Evolutionary conservation across 2,329 filamentous ascomycete genomes (phyloP).

Genomic region (Fusarium multiceps): DNA sequence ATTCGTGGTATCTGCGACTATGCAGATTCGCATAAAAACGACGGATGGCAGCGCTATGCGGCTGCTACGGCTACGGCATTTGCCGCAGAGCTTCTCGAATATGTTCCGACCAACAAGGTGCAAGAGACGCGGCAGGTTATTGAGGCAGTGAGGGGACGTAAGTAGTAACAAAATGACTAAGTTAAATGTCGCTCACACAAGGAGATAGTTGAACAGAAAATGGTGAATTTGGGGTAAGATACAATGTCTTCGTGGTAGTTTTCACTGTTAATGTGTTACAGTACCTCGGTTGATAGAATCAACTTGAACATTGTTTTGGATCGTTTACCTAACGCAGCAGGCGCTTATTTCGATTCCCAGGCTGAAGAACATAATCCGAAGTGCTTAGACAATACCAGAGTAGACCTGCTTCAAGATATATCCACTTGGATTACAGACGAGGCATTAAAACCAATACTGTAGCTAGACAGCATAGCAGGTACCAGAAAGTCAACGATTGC

Average conservation of each 20-base stretch:
- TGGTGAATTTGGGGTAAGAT: background rate
- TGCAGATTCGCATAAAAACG: background rate
- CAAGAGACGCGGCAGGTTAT: constrained; percentile 70
- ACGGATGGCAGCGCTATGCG: background rate
- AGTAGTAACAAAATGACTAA: background rate
- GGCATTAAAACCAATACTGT: background rate
- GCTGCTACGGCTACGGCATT: background rate
- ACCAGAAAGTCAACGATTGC: constrained; percentile 40
- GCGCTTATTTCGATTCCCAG: constrained; percentile 51
- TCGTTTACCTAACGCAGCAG: background rate
- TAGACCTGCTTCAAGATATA: background rate
- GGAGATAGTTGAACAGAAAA: background rate
- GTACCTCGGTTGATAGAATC: fast-evolving
- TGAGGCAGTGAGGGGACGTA: background rate
- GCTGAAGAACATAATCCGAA: constrained; percentile 47
- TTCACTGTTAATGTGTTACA: fast-evolving
- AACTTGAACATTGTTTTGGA: fast-evolving
- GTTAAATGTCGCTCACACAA: fast-evolving
- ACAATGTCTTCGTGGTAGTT: background rate
- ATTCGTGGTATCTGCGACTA: background rate
- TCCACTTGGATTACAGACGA: background rate
- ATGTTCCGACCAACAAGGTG: constrained; percentile 56
- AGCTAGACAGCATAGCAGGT: background rate
- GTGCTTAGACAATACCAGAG: constrained; percentile 49
- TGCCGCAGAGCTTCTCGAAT: background rate